Evolutionary conservation across 2,329 filamentous ascomycete species (phyloP).

Genomic region (Iodosphaeria phyllophila): DNA sequence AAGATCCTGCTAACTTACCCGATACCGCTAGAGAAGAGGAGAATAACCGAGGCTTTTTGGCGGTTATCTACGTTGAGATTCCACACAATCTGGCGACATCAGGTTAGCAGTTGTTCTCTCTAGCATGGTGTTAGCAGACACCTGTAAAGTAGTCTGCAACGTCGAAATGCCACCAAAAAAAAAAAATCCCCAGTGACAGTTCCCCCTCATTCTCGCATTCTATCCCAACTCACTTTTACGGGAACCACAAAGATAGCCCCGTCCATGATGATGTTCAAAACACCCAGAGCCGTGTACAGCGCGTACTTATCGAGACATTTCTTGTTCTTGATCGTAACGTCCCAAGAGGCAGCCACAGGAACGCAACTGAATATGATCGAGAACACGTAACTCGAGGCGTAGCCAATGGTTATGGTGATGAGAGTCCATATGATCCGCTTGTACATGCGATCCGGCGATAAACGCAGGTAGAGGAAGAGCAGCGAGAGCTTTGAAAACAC

Average conservation of each 20-base stretch:
- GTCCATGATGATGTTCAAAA: slow-evolving; percentile 1
- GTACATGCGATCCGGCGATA: slow-evolving; percentile 1
- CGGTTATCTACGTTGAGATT: slow-evolving; percentile 2
- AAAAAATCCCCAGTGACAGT: too few species aligned
- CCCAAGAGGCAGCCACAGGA: slow-evolving; percentile 1
- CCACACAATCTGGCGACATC: too few species aligned
- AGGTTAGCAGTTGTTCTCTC: too few species aligned
- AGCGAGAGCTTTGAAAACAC: slow-evolving; percentile 2
- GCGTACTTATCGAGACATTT: slow-evolving; percentile 1
- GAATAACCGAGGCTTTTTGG: slow-evolving; percentile 1
- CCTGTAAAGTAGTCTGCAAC: too few species aligned
- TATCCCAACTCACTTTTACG: too few species aligned
- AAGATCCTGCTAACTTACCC: too few species aligned
- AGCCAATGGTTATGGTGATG: slow-evolving; percentile 1
- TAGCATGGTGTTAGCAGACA: too few species aligned
- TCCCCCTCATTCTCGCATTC: too few species aligned
- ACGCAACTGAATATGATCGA: slow-evolving; percentile 1
- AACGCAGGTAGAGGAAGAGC: slow-evolving; percentile 1
- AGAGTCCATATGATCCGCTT: too few species aligned
- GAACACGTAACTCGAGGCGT: too few species aligned
- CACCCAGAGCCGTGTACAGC: slow-evolving; percentile 1
- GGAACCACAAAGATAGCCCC: background rate
- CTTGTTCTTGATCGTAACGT: background rate
- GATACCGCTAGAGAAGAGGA: background rate
- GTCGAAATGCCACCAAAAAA: too few species aligned